A percentile compares a stretch with the other conserved stretches of the same genome.
Conservation (phyloP, 441 rosid genomes). For the Adansonia madagascariensis region DNA sequence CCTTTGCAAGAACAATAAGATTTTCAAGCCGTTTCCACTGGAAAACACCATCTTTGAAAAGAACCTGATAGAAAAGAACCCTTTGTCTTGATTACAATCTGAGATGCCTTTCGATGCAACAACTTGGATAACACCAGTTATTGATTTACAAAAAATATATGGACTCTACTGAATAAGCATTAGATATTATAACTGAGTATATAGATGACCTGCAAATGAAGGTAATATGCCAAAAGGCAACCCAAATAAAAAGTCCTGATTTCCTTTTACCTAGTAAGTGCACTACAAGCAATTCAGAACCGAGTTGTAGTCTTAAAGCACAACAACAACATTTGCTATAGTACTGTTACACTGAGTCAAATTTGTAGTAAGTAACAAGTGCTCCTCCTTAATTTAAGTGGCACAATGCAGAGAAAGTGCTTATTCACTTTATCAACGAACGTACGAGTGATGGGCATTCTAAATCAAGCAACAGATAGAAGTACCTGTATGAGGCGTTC, state of each 20-base stretch:
- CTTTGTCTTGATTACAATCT: slow-evolving; percentile 19
- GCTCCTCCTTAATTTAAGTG: slow-evolving; percentile 2
- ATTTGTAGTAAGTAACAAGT: slow-evolving; percentile 12
- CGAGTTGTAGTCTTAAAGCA: background rate
- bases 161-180: slow-evolving; percentile 6
- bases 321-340: background rate
- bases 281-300: background rate
- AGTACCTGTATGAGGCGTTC: slow-evolving; percentile 90
- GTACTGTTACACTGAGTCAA: background rate
- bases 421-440: slow-evolving; percentile 9
- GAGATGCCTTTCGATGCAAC: slow-evolving; percentile 18
- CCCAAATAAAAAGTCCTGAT: background rate
- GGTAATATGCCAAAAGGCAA: background rate
- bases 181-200: background rate
- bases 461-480: background rate
- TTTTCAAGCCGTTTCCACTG: slow-evolving; percentile 96
- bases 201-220: background rate
- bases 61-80: slow-evolving; percentile 54
- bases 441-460: background rate
- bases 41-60: slow-evolving; percentile 85
- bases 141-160: background rate
- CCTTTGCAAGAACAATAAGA: slow-evolving; percentile 88
- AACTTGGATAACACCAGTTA: slow-evolving; percentile 13
- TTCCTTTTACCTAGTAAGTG: background rate
- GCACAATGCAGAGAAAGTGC: slow-evolving; percentile 9